Evolutionary conservation across 805 yeast genomes (phyloP).

Genomic region (Ogataea sp.): DNA sequence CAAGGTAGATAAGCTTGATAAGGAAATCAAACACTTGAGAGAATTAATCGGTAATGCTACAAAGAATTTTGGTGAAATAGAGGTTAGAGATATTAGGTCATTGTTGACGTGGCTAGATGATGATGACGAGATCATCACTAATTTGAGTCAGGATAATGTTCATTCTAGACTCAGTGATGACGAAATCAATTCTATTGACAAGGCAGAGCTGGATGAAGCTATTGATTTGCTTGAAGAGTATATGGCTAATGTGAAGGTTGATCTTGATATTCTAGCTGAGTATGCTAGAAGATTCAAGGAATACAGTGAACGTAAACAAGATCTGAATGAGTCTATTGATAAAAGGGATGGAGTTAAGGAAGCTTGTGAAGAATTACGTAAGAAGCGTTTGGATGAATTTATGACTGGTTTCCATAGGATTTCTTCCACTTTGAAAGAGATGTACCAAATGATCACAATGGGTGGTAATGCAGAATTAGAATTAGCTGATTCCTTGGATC

Average conservation of each 20-base stretch:
- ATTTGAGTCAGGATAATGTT: constrained; percentile 19
- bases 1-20: constrained; percentile 49
- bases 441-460: constrained; percentile 98
- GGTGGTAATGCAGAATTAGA: constrained; percentile 99
- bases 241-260: constrained; percentile 51
- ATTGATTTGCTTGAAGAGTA: constrained; percentile 48
- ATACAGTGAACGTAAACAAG: constrained; percentile 52
- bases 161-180: constrained; percentile 25
- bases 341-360: constrained; percentile 57
- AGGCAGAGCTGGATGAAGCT: no score
- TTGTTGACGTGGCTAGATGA: constrained; percentile 44
- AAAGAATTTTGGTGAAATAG: constrained; percentile 33
- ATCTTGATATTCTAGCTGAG: constrained; percentile 68
- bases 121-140: constrained; percentile 16
- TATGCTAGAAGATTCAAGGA: constrained; percentile 64
- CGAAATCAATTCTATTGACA: no score
- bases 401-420: constrained; percentile 88
- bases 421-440: constrained; percentile 82
- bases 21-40: constrained; percentile 26
- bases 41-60: constrained; percentile 30
- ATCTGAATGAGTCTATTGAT: constrained; percentile 59
- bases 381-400: constrained; percentile 75
- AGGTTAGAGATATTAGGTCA: constrained; percentile 45
- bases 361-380: constrained; percentile 59
- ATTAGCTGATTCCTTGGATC: constrained; percentile 90